Base-by-base conservation (phyloP, 2,329 filamentous ascomycete genomes). In the Fusarium coffeatum region DNA sequence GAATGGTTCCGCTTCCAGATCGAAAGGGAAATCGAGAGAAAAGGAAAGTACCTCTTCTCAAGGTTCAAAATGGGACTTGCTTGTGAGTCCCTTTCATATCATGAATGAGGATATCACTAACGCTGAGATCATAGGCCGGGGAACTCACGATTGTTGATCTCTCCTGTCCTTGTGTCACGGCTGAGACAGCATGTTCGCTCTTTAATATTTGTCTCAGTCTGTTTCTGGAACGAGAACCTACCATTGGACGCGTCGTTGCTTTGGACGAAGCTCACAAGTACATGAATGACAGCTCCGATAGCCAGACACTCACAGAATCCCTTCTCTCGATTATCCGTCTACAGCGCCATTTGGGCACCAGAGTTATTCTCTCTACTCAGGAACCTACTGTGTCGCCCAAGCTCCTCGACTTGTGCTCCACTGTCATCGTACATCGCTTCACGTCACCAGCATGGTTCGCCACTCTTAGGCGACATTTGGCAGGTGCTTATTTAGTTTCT, bases 251-350 rank as follows among this genome's bases (percentile, higher is more conserved):
- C 2, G 16, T 59, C 2, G 30, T 59, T 1, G 56, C 56, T 13
- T n/a, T 59, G 2, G 56, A 59, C 7, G 56, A 59, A 7, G 32
- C 56, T 1, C 56, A 55, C n/a, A 59, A 59, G 11, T 59, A 55
- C 18, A 59, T 59, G 41, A 46, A 11, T 6, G 32, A 46, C 0
- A 58, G 25, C 5, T 13, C 22, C 3, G 56, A 55, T 2, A 55
- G 56, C 3, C 32, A 41, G 6, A 30, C 32, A 0, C 30, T 59
- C 4, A 59, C 56, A 10, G 56, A 40, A 12, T 59, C 56, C 0
- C 32, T 59, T 1, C 20, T 59, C 1, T 55, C 56, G 3, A 30
- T 28, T 1, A 59, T 59, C 5, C 41, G 56, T 3, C 41, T 59
- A 3, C 49, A 59, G 20, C 56, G 56, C 2, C 56, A 59, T 7